A percentile compares a stretch with the other conserved stretches of the same genome.
phyloP scores from a whole-genome alignment of 331 rosid genomes.

The Dryas integrifolia region DNA sequence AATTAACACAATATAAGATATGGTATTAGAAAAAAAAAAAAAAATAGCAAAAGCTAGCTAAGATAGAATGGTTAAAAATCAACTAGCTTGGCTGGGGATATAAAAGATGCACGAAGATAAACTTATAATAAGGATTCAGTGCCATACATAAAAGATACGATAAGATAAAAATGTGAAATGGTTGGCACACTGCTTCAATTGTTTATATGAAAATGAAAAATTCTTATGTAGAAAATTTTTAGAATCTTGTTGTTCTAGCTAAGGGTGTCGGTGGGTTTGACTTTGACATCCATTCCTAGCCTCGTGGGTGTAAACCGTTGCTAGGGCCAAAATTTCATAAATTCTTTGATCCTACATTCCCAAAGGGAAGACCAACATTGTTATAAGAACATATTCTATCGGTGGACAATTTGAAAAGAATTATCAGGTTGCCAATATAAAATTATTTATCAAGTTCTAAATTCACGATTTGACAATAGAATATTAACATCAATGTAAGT shows the following conservation, averaged over 20 bases:
- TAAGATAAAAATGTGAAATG: slow-evolving; percentile 11
- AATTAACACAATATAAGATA: background rate
- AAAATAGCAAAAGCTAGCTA: background rate
- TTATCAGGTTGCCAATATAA: too few species aligned
- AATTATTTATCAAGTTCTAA: too few species aligned
- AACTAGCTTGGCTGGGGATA: background rate
- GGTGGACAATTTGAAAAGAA: too few species aligned
- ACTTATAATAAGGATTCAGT: background rate
- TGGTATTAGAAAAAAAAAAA: background rate
- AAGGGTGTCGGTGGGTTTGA: background rate
- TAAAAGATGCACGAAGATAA: slow-evolving; percentile 20
- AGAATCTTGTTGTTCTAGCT: slow-evolving; percentile 3
- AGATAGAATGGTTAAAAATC: background rate
- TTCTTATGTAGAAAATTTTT: background rate
- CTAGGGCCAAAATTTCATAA: too few species aligned
- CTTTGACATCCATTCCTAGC: background rate
- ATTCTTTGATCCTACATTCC: too few species aligned
- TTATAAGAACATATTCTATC: too few species aligned
- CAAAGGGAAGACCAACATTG: too few species aligned
- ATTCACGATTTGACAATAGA: too few species aligned
- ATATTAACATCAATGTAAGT: too few species aligned
- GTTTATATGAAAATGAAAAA: background rate
- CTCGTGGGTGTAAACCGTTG: too few species aligned
- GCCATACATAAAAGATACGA: background rate
- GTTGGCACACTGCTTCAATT: slow-evolving; percentile 4